phyloP scores from a whole-genome alignment of 1,284 basidiomycete species.

The Grifola frondosa region DNA sequence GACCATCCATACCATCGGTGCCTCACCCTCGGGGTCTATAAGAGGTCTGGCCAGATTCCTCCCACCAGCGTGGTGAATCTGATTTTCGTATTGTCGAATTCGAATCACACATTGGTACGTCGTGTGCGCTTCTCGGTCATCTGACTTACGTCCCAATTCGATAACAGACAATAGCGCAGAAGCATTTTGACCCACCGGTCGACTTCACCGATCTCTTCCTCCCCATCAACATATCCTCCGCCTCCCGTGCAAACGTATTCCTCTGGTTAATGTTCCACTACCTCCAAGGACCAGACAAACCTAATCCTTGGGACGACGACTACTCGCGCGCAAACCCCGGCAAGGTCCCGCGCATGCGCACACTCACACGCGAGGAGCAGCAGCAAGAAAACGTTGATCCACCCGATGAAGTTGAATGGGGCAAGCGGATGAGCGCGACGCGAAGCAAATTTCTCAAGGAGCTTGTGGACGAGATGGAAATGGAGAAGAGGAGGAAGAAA shows the following conservation, averaged over 20 bases:
- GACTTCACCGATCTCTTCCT: constrained; percentile 84
- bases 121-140: neutral
- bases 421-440: constrained; percentile 37
- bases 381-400: constrained; percentile 42
- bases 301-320: constrained; percentile 46
- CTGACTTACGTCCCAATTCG: constrained; percentile 11
- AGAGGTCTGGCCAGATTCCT: constrained; percentile 62
- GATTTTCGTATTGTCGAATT: constrained; percentile 66
- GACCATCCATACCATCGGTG: neutral
- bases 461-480: constrained; percentile 38
- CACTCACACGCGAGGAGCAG: constrained; percentile 36
- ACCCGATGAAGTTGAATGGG: constrained; percentile 42
- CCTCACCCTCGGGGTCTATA: constrained; percentile 10
- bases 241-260: constrained; percentile 71
- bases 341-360: constrained; percentile 38
- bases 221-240: constrained; percentile 68
- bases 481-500: constrained; percentile 31
- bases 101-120: constrained; percentile 31
- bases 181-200: constrained; percentile 72
- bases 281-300: constrained; percentile 39
- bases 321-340: constrained; percentile 36
- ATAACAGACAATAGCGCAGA: constrained; percentile 59
- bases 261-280: constrained; percentile 54
- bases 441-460: constrained; percentile 42
- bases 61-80: constrained; percentile 81